phyloP scores from a whole-genome alignment of 495 filamentous ascomycete genomes.

The Xylaria scruposa region DNA sequence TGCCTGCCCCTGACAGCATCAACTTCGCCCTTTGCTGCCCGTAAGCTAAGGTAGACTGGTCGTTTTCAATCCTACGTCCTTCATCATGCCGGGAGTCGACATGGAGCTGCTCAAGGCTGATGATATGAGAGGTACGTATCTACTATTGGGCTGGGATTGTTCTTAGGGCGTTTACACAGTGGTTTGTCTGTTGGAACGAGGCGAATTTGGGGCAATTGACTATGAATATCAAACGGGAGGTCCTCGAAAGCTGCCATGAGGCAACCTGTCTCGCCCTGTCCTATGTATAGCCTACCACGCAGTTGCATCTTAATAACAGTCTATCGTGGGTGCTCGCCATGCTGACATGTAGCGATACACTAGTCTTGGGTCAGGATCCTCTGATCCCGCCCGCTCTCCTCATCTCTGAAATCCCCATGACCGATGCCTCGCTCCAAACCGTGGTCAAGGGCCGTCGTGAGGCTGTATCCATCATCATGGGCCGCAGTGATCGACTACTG shows the following conservation, averaged over 20 bases:
- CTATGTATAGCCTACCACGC: not conserved
- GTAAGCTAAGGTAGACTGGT: not conserved
- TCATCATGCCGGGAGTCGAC: conserved; percentile 52
- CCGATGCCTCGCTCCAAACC: conserved; percentile 65
- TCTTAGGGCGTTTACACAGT: conserved; percentile 10
- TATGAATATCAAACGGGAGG: not conserved
- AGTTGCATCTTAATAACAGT: not conserved
- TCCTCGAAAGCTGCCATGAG: not conserved
- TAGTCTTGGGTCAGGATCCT: conserved; percentile 95
- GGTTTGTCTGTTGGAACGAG: not conserved
- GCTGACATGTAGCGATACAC: conserved; percentile 38
- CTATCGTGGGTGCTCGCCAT: conserved; percentile 13
- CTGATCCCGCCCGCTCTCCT: conserved; percentile 89
- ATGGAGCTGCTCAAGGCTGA: conserved; percentile 55
- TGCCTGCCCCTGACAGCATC: not conserved
- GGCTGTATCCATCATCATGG: conserved; percentile 82
- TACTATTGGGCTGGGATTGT: conserved; percentile 1
- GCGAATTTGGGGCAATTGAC: not conserved
- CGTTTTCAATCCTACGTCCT: not conserved
- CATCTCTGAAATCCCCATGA: conserved; percentile 84
- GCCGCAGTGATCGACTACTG: conserved; percentile 80
- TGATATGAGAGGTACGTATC: conserved; percentile 55
- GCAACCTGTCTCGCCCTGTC: not conserved
- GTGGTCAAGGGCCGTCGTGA: conserved; percentile 85
- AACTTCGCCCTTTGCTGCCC: not conserved